Evolutionary conservation across 257 asterid species (phyloP).

Genomic region (Penstemon davidsonii): DNA sequence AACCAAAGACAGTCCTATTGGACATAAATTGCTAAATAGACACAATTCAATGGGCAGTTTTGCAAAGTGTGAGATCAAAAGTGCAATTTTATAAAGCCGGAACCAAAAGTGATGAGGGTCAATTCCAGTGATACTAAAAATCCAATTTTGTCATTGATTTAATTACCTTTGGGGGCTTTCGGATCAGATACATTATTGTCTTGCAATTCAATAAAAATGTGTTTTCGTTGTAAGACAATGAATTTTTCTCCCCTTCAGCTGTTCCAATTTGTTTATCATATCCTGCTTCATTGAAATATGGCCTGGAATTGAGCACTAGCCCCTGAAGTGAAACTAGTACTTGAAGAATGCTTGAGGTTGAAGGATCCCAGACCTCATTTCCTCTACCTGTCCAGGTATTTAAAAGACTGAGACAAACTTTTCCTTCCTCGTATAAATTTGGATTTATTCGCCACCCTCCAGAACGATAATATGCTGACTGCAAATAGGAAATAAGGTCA

Average conservation of each 20-base stretch:
- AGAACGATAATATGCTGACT: conserved; percentile 96
- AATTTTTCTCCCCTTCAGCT: conserved; percentile 98
- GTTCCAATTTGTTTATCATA: conserved; percentile 97
- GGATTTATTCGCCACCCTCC: conserved; percentile 99
- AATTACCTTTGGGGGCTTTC: conserved; percentile 93
- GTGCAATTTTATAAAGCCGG: conserved; percentile 9
- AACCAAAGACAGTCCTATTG: no score
- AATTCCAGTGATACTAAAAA: conserved; percentile 3
- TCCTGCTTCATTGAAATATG: conserved; percentile 98
- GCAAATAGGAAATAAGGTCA: conserved; percentile 29
- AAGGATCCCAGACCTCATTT: conserved; percentile 96
- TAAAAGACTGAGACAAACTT: conserved; percentile 96
- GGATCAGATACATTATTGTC: conserved; percentile 88
- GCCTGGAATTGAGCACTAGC: conserved; percentile 84
- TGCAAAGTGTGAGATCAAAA: neutral
- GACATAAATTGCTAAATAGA: no score
- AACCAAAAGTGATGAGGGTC: conserved; percentile 1
- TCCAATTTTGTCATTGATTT: neutral
- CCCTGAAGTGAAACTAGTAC: conserved; percentile 99
- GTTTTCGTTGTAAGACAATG: conserved; percentile 94
- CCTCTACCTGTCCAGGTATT: conserved; percentile 99
- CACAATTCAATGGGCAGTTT: no score
- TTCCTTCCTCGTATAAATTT: conserved; percentile 96
- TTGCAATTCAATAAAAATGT: conserved; percentile 90
- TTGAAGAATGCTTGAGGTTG: conserved; percentile 96